phyloP scores from a whole-genome alignment of 257 asterid genomes.

The Capsicum rhomboideum region DNA sequence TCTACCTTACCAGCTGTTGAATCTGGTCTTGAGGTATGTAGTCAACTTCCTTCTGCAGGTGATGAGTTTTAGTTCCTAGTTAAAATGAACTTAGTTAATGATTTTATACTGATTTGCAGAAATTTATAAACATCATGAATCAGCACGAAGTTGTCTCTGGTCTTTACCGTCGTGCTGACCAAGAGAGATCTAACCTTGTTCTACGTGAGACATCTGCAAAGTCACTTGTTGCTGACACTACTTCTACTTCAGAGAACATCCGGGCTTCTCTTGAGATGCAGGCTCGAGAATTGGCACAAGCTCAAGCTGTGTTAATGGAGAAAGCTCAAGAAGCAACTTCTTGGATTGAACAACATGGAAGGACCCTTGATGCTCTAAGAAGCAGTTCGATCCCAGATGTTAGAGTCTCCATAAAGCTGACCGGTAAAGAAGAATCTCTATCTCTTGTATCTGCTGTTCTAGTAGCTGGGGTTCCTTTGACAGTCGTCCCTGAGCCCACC shows the following conservation, averaged over 20 bases:
- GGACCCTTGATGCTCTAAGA: conserved; percentile 86
- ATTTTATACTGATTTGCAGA: conserved; percentile 43
- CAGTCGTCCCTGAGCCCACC: conserved; percentile 97
- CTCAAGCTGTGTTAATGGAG: conserved; percentile 66
- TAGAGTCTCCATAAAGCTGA: conserved; percentile 38
- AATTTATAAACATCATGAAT: conserved; percentile 52
- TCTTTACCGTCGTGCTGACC: conserved; percentile 70
- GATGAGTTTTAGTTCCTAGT: conserved; percentile 13
- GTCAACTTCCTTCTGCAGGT: conserved; percentile 12
- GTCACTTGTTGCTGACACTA: conserved; percentile 70
- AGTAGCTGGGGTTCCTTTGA: conserved; percentile 85
- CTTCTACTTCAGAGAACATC: conserved; percentile 56
- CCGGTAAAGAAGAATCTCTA: conserved; percentile 65
- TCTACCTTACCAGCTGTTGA: conserved; percentile 80
- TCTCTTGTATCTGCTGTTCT: conserved; percentile 79
- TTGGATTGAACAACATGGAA: conserved; percentile 93
- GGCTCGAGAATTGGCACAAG: conserved; percentile 73
- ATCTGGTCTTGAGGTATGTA: conserved; percentile 80
- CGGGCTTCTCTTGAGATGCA: conserved; percentile 67
- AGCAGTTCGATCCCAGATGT: conserved; percentile 71
- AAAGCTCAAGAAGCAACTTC: conserved; percentile 78
- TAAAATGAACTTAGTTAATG: conserved; percentile 11
- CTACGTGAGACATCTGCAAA: conserved; percentile 74
- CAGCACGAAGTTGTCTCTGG: conserved; percentile 77
- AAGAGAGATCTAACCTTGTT: conserved; percentile 67